phyloP scores from a whole-genome alignment of 768 basidiomycete genomes.

The Panaeolus papilionaceus region DNA sequence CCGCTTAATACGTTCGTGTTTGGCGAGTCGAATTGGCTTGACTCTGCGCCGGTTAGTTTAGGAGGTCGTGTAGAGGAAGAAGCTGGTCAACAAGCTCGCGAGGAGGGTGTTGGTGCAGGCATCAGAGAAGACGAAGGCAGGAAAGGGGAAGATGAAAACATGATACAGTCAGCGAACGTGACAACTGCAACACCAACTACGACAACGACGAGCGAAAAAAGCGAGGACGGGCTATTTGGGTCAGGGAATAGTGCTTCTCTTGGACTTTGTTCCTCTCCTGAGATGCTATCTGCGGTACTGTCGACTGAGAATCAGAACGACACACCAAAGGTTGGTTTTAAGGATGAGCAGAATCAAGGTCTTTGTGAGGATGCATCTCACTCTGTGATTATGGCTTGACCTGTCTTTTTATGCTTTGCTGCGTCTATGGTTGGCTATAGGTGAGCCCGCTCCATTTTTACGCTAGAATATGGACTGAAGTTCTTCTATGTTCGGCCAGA shows the following conservation, averaged over 20 bases:
- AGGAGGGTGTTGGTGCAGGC: not conserved
- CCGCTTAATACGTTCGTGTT: conserved; percentile 27
- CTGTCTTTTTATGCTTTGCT: not conserved
- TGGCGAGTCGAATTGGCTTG: conserved; percentile 24
- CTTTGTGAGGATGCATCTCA: not conserved
- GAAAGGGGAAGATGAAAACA: not conserved
- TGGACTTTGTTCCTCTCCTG: not conserved
- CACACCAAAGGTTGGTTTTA: not conserved
- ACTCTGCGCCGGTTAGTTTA: not conserved
- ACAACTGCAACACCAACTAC: not conserved
- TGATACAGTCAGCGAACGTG: not conserved
- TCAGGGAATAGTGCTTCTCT: not conserved
- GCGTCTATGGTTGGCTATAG: not conserved
- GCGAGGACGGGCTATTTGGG: not conserved
- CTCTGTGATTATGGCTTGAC: not conserved
- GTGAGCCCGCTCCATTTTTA: not conserved
- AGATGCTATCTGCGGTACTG: not conserved
- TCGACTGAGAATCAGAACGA: not conserved
- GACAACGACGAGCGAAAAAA: not conserved
- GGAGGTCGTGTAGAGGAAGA: conserved; percentile 5
- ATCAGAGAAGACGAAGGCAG: not conserved
- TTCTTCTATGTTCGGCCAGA: not conserved
- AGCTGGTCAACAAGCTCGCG: not conserved
- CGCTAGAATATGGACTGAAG: not conserved
- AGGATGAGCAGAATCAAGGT: not conserved